These are phyloP conservation scores for Prunus mume DNA, from an alignment of 306 rosid genomes.

Conservation along the genomic window DNA sequence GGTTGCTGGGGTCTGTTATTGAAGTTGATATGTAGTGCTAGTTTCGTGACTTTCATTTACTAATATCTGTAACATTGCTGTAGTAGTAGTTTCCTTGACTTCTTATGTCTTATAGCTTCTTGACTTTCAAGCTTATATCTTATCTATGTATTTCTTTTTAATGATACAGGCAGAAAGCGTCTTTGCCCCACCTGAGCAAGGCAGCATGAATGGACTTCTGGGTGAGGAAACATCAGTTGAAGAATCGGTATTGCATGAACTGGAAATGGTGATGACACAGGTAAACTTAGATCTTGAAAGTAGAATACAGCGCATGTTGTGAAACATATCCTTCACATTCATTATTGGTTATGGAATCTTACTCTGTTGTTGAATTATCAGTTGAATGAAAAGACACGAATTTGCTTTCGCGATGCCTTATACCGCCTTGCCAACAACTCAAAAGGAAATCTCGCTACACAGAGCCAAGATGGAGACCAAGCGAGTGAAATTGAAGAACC, in stretches of 20 bases:
- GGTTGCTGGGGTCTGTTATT: not conserved
- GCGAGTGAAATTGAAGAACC: slow-evolving; percentile 15
- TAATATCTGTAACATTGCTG: not conserved
- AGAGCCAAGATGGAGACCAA: slow-evolving; percentile 28
- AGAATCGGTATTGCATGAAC: slow-evolving; percentile 54
- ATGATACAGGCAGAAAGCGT: slow-evolving; percentile 5
- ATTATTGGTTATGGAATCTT: slow-evolving; percentile 22
- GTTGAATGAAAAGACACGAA: slow-evolving; percentile 60
- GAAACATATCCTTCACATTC: not conserved
- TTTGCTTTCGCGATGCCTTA: slow-evolving; percentile 69
- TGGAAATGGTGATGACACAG: slow-evolving; percentile 57
- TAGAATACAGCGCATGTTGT: not conserved
- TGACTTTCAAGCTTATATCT: not conserved
- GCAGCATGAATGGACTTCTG: slow-evolving; percentile 16
- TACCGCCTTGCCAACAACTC: slow-evolving; percentile 74
- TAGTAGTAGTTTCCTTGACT: slow-evolving; percentile 1
- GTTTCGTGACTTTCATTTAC: not conserved
- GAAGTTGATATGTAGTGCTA: not conserved
- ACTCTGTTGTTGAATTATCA: slow-evolving; percentile 19
- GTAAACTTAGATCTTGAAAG: slow-evolving; percentile 27
- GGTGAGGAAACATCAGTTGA: slow-evolving; percentile 44
- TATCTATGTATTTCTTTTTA: slow-evolving; percentile 16
- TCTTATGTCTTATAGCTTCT: not conserved
- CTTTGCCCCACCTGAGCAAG: slow-evolving; percentile 37
- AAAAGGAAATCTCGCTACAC: slow-evolving; percentile 22